These are phyloP conservation scores for Candida berthetii DNA, from an alignment of 805 yeast species.

Conservation along the genomic window DNA sequence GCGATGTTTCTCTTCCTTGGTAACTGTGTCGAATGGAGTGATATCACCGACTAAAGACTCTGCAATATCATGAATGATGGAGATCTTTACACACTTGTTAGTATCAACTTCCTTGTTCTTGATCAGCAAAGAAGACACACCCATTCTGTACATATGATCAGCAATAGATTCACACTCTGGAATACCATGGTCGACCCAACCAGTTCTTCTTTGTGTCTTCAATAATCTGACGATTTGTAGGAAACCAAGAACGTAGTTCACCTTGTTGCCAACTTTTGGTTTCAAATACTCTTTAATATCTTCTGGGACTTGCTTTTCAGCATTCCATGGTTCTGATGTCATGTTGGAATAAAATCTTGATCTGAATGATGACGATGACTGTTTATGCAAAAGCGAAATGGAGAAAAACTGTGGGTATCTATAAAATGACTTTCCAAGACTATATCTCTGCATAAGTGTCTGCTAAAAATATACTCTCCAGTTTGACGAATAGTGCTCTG, in stretches of 20 bases:
- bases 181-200: conserved; percentile 74
- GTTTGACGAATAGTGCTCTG: too few species aligned
- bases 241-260: conserved; percentile 50
- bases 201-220: conserved; percentile 82
- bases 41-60: conserved; percentile 94
- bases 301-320: conserved; percentile 46
- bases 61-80: conserved; percentile 90
- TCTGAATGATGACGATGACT: neutral
- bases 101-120: conserved; percentile 45
- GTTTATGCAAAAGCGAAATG: neutral
- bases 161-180: conserved; percentile 55
- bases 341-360: neutral
- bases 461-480: too few species aligned
- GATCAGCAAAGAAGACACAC: conserved; percentile 69
- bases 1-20: conserved; percentile 76
- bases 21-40: conserved; percentile 71
- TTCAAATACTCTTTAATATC: conserved; percentile 32
- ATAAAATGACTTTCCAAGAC: too few species aligned
- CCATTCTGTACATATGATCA: conserved; percentile 98
- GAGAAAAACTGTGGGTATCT: too few species aligned
- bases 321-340: conserved; percentile 36
- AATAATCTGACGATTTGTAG: conserved; percentile 63
- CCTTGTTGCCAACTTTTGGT: conserved; percentile 13
- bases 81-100: conserved; percentile 73
- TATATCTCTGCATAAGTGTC: too few species aligned